Conservation (phyloP, 2,329 filamentous ascomycete genomes). For the Calonectria hongkongensis region DNA sequence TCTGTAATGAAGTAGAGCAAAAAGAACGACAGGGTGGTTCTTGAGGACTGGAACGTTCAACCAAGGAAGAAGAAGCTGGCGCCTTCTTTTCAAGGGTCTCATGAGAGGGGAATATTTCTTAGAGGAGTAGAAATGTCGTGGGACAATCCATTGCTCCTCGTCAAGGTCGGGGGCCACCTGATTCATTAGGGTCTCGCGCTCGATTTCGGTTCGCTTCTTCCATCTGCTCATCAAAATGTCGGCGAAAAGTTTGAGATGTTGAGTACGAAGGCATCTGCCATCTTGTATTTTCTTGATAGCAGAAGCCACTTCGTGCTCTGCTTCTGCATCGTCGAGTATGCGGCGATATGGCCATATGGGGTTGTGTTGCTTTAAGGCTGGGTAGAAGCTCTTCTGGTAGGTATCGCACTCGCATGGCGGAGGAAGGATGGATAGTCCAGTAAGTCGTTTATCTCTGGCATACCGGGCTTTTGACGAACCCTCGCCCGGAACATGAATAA, state of each 20-base stretch:
- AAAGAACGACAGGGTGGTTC: conserved; percentile 6
- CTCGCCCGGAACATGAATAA: neutral
- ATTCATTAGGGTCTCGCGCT: conserved; percentile 7
- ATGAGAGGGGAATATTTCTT: neutral
- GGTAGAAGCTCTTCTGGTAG: conserved; percentile 4
- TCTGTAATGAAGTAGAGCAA: conserved; percentile 5
- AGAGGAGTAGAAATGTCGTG: neutral
- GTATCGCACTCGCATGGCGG: conserved; percentile 11
- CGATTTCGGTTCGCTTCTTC: neutral
- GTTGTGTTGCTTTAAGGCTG: neutral
- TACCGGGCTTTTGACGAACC: neutral
- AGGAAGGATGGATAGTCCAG: neutral
- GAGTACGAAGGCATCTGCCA: neutral
- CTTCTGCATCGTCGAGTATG: neutral
- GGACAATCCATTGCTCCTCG: conserved; percentile 22
- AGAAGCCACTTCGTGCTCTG: neutral
- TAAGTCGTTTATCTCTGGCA: too few relatives aligned
- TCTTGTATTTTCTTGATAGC: neutral
- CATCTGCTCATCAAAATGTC: conserved; percentile 24
- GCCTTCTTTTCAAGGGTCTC: neutral
- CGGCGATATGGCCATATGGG: neutral
- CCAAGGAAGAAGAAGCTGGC: conserved; percentile 11
- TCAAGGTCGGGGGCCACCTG: conserved; percentile 12
- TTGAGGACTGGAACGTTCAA: conserved; percentile 9
- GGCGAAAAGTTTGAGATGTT: neutral